Conservation (phyloP, 495 filamentous ascomycete genomes). For the Aspergillus sclerotiicarbonarius region DNA sequence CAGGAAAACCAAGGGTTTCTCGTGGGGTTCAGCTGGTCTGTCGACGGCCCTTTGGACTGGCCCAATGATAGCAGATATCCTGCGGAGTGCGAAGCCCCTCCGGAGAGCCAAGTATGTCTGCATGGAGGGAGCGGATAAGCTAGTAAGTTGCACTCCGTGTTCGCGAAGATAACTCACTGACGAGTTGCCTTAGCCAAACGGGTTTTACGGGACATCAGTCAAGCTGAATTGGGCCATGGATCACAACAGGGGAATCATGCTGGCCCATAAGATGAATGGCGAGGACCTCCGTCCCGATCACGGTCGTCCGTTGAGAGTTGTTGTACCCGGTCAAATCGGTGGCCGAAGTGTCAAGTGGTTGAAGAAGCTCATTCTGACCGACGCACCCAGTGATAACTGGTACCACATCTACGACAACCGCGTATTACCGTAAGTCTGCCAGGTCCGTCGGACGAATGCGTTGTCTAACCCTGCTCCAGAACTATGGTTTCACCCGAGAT, state of each 20-base stretch:
- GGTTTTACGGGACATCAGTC: conserved; percentile 84
- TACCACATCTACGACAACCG: conserved; percentile 96
- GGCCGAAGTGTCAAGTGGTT: conserved; percentile 96
- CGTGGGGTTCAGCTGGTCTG: conserved; percentile 87
- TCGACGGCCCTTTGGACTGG: conserved; percentile 92
- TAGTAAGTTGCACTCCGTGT: conserved; percentile 44
- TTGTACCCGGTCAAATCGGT: conserved; percentile 92
- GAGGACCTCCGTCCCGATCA: conserved; percentile 82
- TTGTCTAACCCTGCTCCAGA: conserved; percentile 23
- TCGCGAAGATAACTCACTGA: background rate
- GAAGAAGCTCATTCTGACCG: conserved; percentile 77
- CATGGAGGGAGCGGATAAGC: conserved; percentile 88
- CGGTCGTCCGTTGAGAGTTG: conserved; percentile 77
- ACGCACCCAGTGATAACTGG: conserved; percentile 85
- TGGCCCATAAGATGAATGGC: conserved; percentile 93
- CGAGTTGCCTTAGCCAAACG: conserved; percentile 62
- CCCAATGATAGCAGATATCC: conserved; percentile 69
- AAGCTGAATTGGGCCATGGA: conserved; percentile 90
- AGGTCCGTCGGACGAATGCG: background rate
- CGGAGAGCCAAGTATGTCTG: conserved; percentile 80
- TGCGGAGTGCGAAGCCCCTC: conserved; percentile 65
- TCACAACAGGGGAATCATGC: conserved; percentile 79
- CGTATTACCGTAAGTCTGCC: conserved; percentile 64
- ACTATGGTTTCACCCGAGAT: conserved; percentile 86
- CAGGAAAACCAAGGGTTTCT: conserved; percentile 92